Conservation (phyloP, 352 stramenopile species). For the Phytophthora ohioensis region DNA sequence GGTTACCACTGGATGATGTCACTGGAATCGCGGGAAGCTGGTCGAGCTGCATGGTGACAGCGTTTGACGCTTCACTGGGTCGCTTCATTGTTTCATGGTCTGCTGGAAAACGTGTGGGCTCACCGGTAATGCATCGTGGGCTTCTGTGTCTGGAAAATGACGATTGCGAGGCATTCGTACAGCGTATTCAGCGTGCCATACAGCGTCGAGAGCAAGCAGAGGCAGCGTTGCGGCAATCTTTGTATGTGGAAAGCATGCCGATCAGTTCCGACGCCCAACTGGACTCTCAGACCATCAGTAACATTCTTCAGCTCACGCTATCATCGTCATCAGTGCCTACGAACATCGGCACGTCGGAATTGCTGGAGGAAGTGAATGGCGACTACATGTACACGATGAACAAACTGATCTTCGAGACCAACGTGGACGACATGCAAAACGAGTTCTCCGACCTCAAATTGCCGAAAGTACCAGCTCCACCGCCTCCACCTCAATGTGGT, state of each 20-base stretch:
- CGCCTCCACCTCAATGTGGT: constrained; percentile 53
- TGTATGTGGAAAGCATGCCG: constrained; percentile 85
- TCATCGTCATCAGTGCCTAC: constrained; percentile 61
- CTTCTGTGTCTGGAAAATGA: constrained; percentile 76
- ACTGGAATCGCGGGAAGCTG: constrained; percentile 70
- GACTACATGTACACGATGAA: constrained; percentile 96
- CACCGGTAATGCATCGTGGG: constrained; percentile 65
- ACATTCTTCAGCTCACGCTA: constrained; percentile 77
- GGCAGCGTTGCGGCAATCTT: constrained; percentile 60
- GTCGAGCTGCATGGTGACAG: constrained; percentile 80
- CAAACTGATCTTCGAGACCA: constrained; percentile 90
- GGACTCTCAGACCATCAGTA: constrained; percentile 72
- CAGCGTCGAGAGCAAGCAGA: constrained; percentile 69
- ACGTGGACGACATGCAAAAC: constrained; percentile 60
- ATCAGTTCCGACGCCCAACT: constrained; percentile 72
- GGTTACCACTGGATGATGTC: constrained; percentile 64
- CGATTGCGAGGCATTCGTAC: constrained; percentile 54
- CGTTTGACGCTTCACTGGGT: constrained; percentile 54
- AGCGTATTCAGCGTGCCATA: constrained; percentile 48
- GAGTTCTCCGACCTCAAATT: constrained; percentile 69
- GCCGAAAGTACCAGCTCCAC: constrained; percentile 28
- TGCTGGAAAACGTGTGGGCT: constrained; percentile 75
- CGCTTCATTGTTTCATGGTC: constrained; percentile 82
- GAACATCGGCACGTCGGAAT: constrained; percentile 60
- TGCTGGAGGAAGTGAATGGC: constrained; percentile 92